Evolutionary conservation across 768 basidiomycete species (phyloP), one percentile per base, ranked within the genome.

Genomic region (Kwoniella dendrophila): DNA sequence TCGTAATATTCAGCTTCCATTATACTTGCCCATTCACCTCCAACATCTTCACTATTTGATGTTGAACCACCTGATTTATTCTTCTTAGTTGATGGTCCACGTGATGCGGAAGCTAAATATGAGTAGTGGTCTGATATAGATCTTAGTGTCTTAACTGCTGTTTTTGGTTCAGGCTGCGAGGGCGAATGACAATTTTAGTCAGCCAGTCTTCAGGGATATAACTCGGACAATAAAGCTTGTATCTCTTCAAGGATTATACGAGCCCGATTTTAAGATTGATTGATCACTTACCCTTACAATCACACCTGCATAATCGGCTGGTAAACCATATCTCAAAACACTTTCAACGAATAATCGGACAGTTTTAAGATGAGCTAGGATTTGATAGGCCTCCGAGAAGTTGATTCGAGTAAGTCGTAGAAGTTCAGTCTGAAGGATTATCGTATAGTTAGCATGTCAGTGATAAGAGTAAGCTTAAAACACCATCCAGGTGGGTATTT

Each of bases 1-100:
- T 95, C 92, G 77, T 89, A 92, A 77, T 89, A 90, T 78, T 99
- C 95, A 77, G 94, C 90, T 74, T 99, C 96, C 83, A 99, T 85
- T 36, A 99, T 81, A 12, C 86, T 85, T 77, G 92, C 90, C 78
- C 90, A 99, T 79, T 99, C 95, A 66, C 93, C 95, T 14, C 85
- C 83, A 58, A 91, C 88, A 27, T 92, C 90, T 4, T 88, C 87
- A 10, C 72, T 71, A 44, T 80, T 82, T 6, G 78, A 80, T 0
- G 79, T 81, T 8, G 78, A 80, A 1, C 78, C 81, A 6, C 69
- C 64, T 32, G 44, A 41, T 55, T 56, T 64, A 66, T 79, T 82
- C 43, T 62, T 57, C 71, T 85, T 84, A 18, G 80, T 81, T 11
- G 63, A 59, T 30, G 75, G 65, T 12, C 73, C 69, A 62, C 85